A percentile compares a stretch with the other conserved stretches of the same genome.
Evolutionary conservation across 768 basidiomycete species (phyloP).

Genomic region (Tylopilus subfusipes): DNA sequence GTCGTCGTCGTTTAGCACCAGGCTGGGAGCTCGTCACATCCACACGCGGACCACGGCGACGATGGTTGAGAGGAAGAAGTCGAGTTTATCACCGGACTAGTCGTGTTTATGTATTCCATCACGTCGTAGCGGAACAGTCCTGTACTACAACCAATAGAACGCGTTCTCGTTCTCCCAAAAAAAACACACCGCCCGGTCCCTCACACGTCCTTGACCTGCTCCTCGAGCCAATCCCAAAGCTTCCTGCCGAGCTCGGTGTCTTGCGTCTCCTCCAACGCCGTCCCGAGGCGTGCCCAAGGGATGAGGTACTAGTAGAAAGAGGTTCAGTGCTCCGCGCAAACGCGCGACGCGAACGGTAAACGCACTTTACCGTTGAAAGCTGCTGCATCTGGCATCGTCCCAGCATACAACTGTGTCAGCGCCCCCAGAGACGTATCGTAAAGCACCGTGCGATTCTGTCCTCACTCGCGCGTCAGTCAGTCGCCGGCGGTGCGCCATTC

Average conservation of each 20-base stretch:
- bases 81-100: neutral
- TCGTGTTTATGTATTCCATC: slow-evolving; percentile 10
- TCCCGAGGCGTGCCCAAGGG: slow-evolving; percentile 42
- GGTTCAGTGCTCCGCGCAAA: neutral
- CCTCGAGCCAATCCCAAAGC: slow-evolving; percentile 49
- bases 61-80: slow-evolving; percentile 12
- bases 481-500: neutral
- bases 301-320: slow-evolving; percentile 39
- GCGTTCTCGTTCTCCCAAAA: neutral
- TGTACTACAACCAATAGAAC: slow-evolving; percentile 16
- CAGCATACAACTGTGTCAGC: slow-evolving; percentile 44
- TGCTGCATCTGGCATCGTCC: slow-evolving; percentile 37
- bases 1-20: slow-evolving; percentile 19
- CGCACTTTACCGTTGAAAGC: slow-evolving; percentile 42
- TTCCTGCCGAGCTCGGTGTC: slow-evolving; percentile 34
- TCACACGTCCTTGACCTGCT: slow-evolving; percentile 33
- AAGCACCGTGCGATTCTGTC: slow-evolving; percentile 22
- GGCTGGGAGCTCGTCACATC: slow-evolving; percentile 26
- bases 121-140: slow-evolving; percentile 13
- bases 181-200: too few relatives aligned
- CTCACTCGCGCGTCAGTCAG: neutral
- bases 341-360: neutral
- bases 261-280: slow-evolving; percentile 22
- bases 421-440: slow-evolving; percentile 36
- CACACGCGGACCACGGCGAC: slow-evolving; percentile 23